phyloP scores from a whole-genome alignment of 805 yeast species.

The Priceomyces melissophilus region DNA sequence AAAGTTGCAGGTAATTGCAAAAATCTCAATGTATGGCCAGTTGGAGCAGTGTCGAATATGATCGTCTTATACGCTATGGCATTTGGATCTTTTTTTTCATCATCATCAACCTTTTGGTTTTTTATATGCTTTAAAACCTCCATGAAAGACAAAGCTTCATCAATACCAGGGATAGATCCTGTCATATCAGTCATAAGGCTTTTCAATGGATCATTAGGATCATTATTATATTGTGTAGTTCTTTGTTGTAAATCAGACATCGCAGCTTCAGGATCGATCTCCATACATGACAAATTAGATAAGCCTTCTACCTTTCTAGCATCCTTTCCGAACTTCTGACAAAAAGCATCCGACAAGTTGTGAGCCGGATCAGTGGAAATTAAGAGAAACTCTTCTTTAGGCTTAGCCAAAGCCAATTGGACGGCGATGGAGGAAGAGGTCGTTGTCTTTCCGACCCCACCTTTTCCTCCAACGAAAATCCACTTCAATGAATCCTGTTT shows the following conservation, averaged over 20 bases:
- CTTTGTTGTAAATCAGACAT: constrained; percentile 76
- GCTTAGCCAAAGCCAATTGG: constrained; percentile 83
- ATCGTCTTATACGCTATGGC: constrained; percentile 66
- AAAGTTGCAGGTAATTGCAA: constrained; percentile 91
- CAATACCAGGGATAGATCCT: constrained; percentile 95
- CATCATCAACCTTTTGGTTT: constrained; percentile 45
- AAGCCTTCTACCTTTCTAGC: constrained; percentile 92
- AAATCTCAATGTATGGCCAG: constrained; percentile 96
- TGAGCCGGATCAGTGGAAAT: constrained; percentile 99
- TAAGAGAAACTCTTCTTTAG: constrained; percentile 73
- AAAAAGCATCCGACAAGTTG: constrained; percentile 94
- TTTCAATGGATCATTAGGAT: constrained; percentile 60
- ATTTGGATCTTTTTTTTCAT: constrained; percentile 21
- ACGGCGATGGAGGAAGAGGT: constrained; percentile 94
- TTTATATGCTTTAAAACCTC: constrained; percentile 97
- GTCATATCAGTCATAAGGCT: constrained; percentile 86
- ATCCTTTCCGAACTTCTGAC: constrained; percentile 96
- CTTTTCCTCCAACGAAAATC: constrained; percentile 99
- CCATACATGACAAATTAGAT: constrained; percentile 91
- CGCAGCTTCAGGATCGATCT: constrained; percentile 94
- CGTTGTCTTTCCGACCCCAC: constrained; percentile 99
- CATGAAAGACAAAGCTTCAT: constrained; percentile 96
- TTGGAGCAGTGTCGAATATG: constrained; percentile 99
- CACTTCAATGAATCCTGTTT: constrained; percentile 72
- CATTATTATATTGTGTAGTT: constrained; percentile 53